Conservation (phyloP, 1,284 basidiomycete genomes). For the Sanghuangporus baumii region DNA sequence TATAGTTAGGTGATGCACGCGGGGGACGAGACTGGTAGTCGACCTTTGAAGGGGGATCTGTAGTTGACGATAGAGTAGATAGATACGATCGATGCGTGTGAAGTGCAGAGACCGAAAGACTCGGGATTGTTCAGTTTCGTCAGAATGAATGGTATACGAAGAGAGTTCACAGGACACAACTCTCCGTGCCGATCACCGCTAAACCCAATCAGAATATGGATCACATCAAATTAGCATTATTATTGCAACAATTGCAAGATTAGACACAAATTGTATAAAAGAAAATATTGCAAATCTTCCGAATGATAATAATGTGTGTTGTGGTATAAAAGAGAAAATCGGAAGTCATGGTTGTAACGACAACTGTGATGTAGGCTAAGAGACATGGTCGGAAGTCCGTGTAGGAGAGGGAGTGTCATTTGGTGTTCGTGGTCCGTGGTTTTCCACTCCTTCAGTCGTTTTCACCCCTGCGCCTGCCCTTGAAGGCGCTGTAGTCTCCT, state of each 20-base stretch:
- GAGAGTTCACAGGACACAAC: neutral
- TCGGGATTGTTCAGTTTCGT: neutral
- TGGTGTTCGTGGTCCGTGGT: constrained; percentile 5
- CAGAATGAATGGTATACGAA: neutral
- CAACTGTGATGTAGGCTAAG: too few species aligned
- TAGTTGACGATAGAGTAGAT: neutral
- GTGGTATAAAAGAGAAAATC: too few species aligned
- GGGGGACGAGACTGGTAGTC: neutral
- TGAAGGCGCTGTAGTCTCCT: neutral
- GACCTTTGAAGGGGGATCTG: neutral
- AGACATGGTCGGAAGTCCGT: neutral
- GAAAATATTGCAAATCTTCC: neutral
- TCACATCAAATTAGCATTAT: too few species aligned
- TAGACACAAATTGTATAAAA: neutral
- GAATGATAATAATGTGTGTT: too few species aligned
- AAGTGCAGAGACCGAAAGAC: neutral
- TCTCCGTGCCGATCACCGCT: neutral
- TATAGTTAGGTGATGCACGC: neutral
- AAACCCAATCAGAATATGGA: neutral
- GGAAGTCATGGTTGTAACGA: too few species aligned
- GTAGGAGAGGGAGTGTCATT: neutral
- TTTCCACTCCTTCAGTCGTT: constrained; percentile 14
- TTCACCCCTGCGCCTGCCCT: constrained; percentile 14
- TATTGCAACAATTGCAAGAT: neutral
- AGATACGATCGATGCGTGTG: neutral